These are phyloP conservation scores for Stachybotrys echinatus DNA, from an alignment of 2,329 filamentous ascomycete species.

Conservation along the genomic window DNA sequence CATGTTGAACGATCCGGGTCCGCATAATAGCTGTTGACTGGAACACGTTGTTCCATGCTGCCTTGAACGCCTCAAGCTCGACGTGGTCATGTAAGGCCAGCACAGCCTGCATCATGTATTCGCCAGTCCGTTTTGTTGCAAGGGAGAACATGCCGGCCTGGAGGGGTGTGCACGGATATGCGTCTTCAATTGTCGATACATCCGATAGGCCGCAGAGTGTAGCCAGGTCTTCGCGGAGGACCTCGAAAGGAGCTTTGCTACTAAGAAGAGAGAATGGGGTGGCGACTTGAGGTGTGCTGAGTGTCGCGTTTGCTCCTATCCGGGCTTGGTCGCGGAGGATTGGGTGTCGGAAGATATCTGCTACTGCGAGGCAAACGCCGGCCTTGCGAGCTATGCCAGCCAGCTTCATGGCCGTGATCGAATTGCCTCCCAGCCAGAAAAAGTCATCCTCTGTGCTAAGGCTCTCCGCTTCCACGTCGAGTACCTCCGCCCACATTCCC, in stretches of 20 bases:
- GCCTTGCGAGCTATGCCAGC: neutral
- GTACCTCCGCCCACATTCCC: neutral
- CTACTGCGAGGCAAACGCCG: neutral
- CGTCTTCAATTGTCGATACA: slow-evolving; percentile 31
- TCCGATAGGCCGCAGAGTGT: neutral
- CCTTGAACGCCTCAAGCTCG: neutral
- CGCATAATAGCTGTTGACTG: slow-evolving; percentile 3
- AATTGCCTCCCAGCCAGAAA: slow-evolving; percentile 15
- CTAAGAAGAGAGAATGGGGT: neutral
- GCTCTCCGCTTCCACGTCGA: neutral
- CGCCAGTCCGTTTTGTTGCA: slow-evolving; percentile 16
- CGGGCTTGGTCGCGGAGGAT: neutral
- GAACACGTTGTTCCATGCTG: slow-evolving; percentile 6
- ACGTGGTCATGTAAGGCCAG: neutral
- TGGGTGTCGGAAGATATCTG: neutral
- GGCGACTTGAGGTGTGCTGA: too few species aligned
- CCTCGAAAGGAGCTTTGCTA: neutral
- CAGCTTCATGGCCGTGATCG: neutral
- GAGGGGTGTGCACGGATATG: slow-evolving; percentile 42
- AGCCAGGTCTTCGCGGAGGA: neutral
- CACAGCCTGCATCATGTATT: slow-evolving; percentile 5
- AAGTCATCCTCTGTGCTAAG: neutral
- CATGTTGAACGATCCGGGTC: slow-evolving; percentile 5
- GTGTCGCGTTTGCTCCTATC: neutral
- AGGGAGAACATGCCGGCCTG: slow-evolving; percentile 45